Evolutionary conservation across 1,284 basidiomycete species (phyloP), one percentile per base, ranked within the genome.

Genomic region (Fomitiporia mediterranea): DNA sequence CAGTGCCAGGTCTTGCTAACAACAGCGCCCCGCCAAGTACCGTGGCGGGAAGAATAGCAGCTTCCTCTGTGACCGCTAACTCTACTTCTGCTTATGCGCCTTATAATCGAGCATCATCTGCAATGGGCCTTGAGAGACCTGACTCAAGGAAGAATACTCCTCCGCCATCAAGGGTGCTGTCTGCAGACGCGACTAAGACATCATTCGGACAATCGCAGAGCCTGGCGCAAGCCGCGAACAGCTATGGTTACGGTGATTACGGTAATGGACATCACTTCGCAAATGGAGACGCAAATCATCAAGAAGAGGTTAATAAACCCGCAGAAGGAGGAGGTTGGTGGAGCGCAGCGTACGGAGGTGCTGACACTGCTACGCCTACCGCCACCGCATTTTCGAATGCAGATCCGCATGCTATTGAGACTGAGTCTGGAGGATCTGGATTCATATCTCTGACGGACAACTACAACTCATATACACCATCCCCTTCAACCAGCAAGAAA

Each of bases 401-500:
- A 2, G 76, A 78, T 48, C 72, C 32, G 4, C 49, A 74, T 35
- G 62, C 69, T 57, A 66, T 66, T 8, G 68, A 72, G 6, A 65
- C 69, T 39, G 64, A 72, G 21, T 74, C 79, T 9, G 72, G 76
- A 4, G 21, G 42, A 7, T 81, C 82, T 21, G 86, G 85, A 2
- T 92, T 96, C 63, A 79, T 94, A 42, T 94, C 90, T n/a, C 76
- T 91, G 6, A 94, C 95, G 89, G 89, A 92, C 64, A 76, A 73
- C 46, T 71, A 76, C 52, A 70, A 72, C 1, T 70, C 81, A 4
- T 68, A 65, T 4, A 64, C 72, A 35, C 59, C 70, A 4, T 55
- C 61, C 50, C 62, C 65, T 51, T 32, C 65, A 52, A 62, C 64
- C n/a, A 61, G 51, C 27, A 51, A 56, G 34, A 40, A 46, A 40